Evolutionary conservation across 2,329 filamentous ascomycete genomes (phyloP).

Genomic region (Trematosphaeria pertusa): DNA sequence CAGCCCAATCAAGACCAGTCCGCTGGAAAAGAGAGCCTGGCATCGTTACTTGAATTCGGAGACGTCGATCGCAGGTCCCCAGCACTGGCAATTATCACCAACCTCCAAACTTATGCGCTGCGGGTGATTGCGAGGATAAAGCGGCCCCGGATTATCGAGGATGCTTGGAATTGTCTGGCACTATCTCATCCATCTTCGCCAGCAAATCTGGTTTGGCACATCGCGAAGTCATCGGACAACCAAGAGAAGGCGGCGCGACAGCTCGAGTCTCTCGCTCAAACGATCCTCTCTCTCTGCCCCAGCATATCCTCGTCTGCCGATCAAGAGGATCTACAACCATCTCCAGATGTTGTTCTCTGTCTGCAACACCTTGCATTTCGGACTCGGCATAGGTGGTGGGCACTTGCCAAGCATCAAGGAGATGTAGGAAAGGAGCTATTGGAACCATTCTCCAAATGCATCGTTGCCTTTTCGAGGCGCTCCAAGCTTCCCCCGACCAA

Average conservation of each 20-base stretch:
- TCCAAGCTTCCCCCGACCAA: slow-evolving; percentile 42
- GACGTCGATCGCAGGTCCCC: slow-evolving; percentile 41
- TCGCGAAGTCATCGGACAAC: slow-evolving; percentile 56
- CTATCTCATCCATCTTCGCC: slow-evolving; percentile 64
- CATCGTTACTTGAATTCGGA: slow-evolving; percentile 70
- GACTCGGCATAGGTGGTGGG: slow-evolving; percentile 71
- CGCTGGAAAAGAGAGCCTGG: slow-evolving; percentile 56
- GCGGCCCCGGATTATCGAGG: slow-evolving; percentile 66
- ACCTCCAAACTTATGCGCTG: slow-evolving; percentile 70
- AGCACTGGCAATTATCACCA: slow-evolving; percentile 63
- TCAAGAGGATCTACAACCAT: slow-evolving; percentile 63
- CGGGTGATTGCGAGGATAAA: slow-evolving; percentile 67
- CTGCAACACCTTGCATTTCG: slow-evolving; percentile 70
- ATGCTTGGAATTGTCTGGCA: slow-evolving; percentile 63
- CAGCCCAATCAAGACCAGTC: slow-evolving; percentile 36
- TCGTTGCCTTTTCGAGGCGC: slow-evolving; percentile 67
- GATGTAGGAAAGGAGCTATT: slow-evolving; percentile 69
- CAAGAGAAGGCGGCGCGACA: slow-evolving; percentile 67
- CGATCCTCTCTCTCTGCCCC: slow-evolving; percentile 70
- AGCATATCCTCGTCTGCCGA: slow-evolving; percentile 72
- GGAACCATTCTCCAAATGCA: slow-evolving; percentile 69
- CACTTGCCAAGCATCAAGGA: slow-evolving; percentile 64
- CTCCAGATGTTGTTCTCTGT: slow-evolving; percentile 65
- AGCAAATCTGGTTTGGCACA: slow-evolving; percentile 61
- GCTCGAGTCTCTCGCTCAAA: slow-evolving; percentile 70